Base-by-base conservation (phyloP, 75 land plant genomes). In the Pseudotsuga menziesii region DNA sequence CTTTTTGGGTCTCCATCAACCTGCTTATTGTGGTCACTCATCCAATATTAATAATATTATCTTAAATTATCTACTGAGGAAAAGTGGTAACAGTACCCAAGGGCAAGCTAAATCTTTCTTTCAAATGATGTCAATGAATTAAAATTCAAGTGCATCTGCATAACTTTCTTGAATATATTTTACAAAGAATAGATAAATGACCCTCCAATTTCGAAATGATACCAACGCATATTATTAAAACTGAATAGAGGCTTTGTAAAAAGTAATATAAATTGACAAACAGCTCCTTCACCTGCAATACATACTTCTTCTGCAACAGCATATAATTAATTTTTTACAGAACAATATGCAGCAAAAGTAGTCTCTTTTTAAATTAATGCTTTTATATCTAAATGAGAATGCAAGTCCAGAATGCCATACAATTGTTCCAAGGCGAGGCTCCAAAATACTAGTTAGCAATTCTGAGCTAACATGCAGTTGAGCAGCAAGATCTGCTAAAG, bases 401-500 rank as follows among this genome's bases (percentile, higher is more conserved):
- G 75, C 57, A 56, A 26, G 75, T 27, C 19, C 20, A 55, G 57
- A 2, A 48, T 73, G 54, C 57, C 73, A 66, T 91, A 97, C 99
- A 77, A 89, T 44, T 32, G 87, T 89, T 72, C 96, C 96, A 61
- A 97, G 82, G 41, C 99, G 95, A 15, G 94, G 88, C 78, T 88
- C 91, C 80, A 97, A 72, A 61, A 93, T 78, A 39, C 89, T 82
- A 8, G 86, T 81, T 20, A 97, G 13, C 75, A 95, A 70, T 55
- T 97, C 98, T 3, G 92, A 91, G 14, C 99, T 89, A 78, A 95
- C 92, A 56, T 88, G 84, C 62, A 92, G 77, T 64, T 92, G 93
- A 3, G 92, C 84, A 48, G 99, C 99, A 61, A 97, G 85, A 63
- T 94, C 99, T 7, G 91, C 95, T 23, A 97, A 41, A 35, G 98